These are phyloP conservation scores for Suillus lakei DNA, from an alignment of 768 basidiomycete species.

Conservation along the genomic window DNA sequence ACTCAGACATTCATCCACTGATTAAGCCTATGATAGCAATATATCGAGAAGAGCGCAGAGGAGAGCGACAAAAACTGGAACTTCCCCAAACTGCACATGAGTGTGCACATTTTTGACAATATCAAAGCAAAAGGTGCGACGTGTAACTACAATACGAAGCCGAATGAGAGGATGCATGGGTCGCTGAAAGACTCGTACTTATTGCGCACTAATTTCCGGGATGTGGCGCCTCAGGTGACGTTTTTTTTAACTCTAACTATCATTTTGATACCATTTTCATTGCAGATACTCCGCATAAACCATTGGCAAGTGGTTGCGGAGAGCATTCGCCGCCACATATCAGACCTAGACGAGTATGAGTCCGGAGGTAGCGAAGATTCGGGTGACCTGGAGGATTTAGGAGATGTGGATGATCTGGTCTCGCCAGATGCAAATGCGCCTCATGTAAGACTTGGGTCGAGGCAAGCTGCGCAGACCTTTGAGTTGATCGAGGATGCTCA, in stretches of 20 bases:
- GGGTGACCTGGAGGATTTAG: background rate
- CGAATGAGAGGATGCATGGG: constrained; percentile 36
- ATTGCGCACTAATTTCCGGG: constrained; percentile 36
- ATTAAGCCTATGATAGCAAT: background rate
- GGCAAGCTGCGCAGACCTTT: constrained; percentile 1
- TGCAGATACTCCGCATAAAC: background rate
- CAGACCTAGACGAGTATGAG: background rate
- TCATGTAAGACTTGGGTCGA: constrained; percentile 10
- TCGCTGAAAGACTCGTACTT: constrained; percentile 31
- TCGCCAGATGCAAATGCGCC: background rate
- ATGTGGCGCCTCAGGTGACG: constrained; percentile 38
- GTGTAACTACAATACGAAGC: constrained; percentile 36
- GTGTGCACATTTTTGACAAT: constrained; percentile 36
- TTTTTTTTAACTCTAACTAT: background rate
- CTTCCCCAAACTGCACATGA: constrained; percentile 38
- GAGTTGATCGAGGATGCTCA: constrained; percentile 3
- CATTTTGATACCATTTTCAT: background rate
- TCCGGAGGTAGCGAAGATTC: background rate
- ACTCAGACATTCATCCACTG: too few relatives aligned
- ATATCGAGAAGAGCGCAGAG: background rate
- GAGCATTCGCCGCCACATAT: background rate
- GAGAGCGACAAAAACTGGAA: constrained; percentile 29
- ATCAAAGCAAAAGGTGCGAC: constrained; percentile 37
- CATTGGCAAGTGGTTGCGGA: background rate
- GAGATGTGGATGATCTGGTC: background rate